Conservation (phyloP, 768 basidiomycete species). For the Collybiopsis luxurians region DNA sequence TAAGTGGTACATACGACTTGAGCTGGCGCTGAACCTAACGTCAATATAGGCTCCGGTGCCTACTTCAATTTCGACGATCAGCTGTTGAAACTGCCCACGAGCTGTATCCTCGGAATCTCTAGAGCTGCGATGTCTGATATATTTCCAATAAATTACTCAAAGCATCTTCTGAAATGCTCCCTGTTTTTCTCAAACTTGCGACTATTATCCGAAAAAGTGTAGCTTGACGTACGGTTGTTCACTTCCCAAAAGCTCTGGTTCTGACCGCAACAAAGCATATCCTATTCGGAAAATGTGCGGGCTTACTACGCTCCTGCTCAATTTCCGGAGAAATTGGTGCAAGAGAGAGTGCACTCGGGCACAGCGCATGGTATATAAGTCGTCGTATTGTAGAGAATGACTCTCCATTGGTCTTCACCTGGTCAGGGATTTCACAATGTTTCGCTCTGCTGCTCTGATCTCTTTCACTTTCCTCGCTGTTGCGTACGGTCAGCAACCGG, state of each 20-base stretch:
- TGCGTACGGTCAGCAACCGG: conserved; percentile 49
- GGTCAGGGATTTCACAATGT: conserved; percentile 22
- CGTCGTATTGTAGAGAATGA: background rate
- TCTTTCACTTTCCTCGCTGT: conserved; percentile 38
- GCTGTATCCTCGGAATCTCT: background rate
- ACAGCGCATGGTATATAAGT: background rate
- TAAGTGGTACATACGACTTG: no score
- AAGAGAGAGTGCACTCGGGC: background rate
- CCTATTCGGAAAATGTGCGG: background rate
- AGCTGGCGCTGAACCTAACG: no score
- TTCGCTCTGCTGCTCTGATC: conserved; percentile 36
- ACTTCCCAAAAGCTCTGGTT: no score
- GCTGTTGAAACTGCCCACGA: background rate
- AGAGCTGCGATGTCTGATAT: background rate
- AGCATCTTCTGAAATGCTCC: background rate
- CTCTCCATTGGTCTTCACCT: background rate
- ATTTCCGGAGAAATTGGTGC: background rate
- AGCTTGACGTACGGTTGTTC: background rate
- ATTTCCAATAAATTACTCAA: background rate
- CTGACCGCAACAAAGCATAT: background rate
- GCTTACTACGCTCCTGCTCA: background rate
- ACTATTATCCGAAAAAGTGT: background rate
- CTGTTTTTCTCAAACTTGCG: background rate
- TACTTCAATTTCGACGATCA: background rate
- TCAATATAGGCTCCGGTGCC: background rate